Conservation (phyloP, 805 yeast species). For the Sugiyamaella boreocaroliniensis region DNA sequence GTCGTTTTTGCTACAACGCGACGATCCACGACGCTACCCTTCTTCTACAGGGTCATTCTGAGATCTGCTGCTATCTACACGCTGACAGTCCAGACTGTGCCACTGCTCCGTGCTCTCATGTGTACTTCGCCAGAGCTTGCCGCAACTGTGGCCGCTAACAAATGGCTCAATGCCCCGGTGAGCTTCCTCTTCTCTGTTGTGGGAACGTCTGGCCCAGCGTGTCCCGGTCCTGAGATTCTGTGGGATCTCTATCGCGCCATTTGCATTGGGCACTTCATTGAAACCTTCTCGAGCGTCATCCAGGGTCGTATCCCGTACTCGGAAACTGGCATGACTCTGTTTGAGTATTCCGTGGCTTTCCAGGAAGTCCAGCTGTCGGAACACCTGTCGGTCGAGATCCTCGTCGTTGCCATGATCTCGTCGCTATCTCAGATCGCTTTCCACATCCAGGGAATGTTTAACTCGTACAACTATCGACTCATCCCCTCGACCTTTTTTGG, state of each 20-base stretch:
- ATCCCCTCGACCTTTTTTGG: conserved; percentile 60
- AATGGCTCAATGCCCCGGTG: background rate
- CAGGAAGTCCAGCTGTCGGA: conserved; percentile 55
- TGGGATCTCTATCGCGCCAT: conserved; percentile 54
- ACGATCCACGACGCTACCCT: conserved; percentile 34
- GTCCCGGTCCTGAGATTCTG: conserved; percentile 46
- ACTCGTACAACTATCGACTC: conserved; percentile 49
- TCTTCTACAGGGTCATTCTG: conserved; percentile 31
- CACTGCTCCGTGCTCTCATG: conserved; percentile 32
- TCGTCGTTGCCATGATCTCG: conserved; percentile 49
- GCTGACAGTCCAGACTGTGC: conserved; percentile 32
- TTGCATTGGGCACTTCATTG: conserved; percentile 57
- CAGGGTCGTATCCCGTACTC: conserved; percentile 51
- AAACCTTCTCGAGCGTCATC: conserved; percentile 55
- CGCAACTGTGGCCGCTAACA: background rate
- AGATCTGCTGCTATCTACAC: conserved; percentile 35
- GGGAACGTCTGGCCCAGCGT: conserved; percentile 9
- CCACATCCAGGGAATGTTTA: conserved; percentile 55
- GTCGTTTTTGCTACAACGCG: conserved; percentile 51
- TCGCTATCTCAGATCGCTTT: conserved; percentile 52
- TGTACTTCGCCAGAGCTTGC: conserved; percentile 21
- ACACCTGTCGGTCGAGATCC: conserved; percentile 48
- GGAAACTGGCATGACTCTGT: conserved; percentile 64
- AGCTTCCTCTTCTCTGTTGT: background rate
- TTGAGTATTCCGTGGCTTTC: conserved; percentile 69